Base-by-base conservation (phyloP, 345 rosid species). In the Aegle marmelos region DNA sequence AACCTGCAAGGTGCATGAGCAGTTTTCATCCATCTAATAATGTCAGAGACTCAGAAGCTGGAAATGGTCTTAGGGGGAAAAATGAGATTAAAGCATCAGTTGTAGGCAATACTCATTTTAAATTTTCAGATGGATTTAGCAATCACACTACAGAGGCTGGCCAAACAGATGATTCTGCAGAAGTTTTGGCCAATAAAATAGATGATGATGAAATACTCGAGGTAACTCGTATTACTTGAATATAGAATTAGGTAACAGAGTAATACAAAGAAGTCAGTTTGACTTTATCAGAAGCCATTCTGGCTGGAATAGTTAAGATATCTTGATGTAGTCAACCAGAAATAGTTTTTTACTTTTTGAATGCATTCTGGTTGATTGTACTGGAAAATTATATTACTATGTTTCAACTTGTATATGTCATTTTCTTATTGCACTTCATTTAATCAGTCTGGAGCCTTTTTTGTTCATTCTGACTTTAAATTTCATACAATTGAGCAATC, bases 131-230 rank as follows among this genome's bases (percentile, higher is more conserved):
- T 74, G 81, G 72, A 81, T 75, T 75, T 54, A 73, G 76, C 76
- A 86, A 82, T 83, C 79, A 82, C 27, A 74, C 56, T 78, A 69
- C 64, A 60, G 80, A 75, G 71, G 68, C 78, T 70, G 74, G 48
- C 27, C 89, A 85, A 68, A 78, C 57, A 78, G 76, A 81, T 67
- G 82, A 68, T 68, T 79, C 83, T 72, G 75, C 70, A 67, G 85
- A 82, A 77, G 81, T 83, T 84, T 81, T 83, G 79, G 71, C 83
- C 82, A 91, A 90, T 79, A 89, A 86, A 73, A 83, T 92, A 48
- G 98, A 91, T 71, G 99, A 95, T 25, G 99, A 92, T 76, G 99
- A 92, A 80, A 80, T 94, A 83, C 88, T 94, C 9, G 68, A 90
- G 97, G 99, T 94, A 91, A 79, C 79, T 58, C 66, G n/a, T 53